Evolutionary conservation across 1,139 yeast species (phyloP), one percentile per base, ranked within the genome.

Genomic region (Candida dubliniensis): DNA sequence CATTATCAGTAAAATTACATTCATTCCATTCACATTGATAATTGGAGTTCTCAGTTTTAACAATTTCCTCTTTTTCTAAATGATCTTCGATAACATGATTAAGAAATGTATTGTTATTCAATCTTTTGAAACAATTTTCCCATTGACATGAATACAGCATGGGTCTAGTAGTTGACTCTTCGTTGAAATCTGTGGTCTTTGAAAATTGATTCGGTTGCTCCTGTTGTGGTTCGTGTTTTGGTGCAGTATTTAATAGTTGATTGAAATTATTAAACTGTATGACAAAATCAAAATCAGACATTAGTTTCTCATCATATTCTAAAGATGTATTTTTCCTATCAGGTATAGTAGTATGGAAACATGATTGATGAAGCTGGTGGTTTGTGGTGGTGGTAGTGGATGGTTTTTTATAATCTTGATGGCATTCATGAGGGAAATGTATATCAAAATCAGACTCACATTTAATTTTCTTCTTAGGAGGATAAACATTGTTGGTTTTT

Each of bases 1-100:
- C 81, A 15, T 65, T 57, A 34, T 85, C 74, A 35, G 71, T 66
- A 56, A 71, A 84, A 42, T 75, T 67, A 70, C 96, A 88, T 44
- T 81, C 74, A 48, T 70, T 67, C 96, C 96, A 87, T 58, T 82
- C 88, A 67, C 96, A 88, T 41, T 66, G 79, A 54, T 54, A 70
- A 12, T 40, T 32, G 12, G 40, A 44, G 2, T 38, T 31, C 4
- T 9, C n/a, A 33, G 34, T 12, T 38, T 37, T 4, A 31, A 23
- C 3, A 26, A 15, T 26, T 2, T 42, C 50, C 23, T 69, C 69
- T 23, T 58, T 60, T n/a, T 62, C 64, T 18, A 84, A 59, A 59
- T 86, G 95, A 40, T 73, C 73, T 39, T 73, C 73, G 42, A 79
- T 62, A 18, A 87, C 60, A 58, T 88, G 96, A 43, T 71, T 66